A percentile compares a stretch with the other conserved stretches of the same genome.
phyloP scores from a whole-genome alignment of 495 filamentous ascomycete genomes.

The Penicillium silybi region DNA sequence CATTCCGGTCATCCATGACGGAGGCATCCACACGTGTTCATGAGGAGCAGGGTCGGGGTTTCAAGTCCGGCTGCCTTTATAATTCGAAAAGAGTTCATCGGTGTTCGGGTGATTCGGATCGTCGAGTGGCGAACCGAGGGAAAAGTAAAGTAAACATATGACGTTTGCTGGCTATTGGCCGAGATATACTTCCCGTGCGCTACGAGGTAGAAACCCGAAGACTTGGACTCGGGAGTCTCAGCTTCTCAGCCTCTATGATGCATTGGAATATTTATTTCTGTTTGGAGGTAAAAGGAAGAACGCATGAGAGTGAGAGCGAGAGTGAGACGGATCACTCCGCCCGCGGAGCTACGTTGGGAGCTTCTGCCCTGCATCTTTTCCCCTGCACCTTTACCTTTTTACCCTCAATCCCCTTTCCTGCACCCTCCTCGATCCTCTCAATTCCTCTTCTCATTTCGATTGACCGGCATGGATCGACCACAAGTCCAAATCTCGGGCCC shows the following conservation, averaged over 20 bases:
- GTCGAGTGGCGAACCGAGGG: conserved; percentile 10
- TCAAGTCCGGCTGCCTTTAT: not conserved
- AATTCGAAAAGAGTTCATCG: not conserved
- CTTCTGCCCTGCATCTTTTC: not conserved
- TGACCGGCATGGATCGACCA: conserved; percentile 20
- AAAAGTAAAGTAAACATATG: conserved; percentile 12
- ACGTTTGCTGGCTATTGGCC: too few relatives aligned
- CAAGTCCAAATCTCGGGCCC: conserved; percentile 22
- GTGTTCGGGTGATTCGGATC: conserved; percentile 9
- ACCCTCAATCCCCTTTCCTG: not conserved
- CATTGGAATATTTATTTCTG: too few relatives aligned
- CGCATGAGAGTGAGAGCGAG: too few relatives aligned
- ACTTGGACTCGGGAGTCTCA: too few relatives aligned
- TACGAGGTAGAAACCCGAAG: not conserved
- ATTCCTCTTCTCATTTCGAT: not conserved
- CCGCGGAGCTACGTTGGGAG: not conserved
- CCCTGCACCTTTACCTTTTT: not conserved
- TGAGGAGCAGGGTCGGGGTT: not conserved
- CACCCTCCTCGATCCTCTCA: too few relatives aligned
- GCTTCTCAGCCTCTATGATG: too few relatives aligned
- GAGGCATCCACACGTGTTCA: not conserved
- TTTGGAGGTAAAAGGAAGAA: too few relatives aligned
- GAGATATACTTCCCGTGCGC: too few relatives aligned
- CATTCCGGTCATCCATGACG: conserved; percentile 2
- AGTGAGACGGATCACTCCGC: not conserved